Conservation (phyloP, 305 asterid species). For the Solanum hybrid region DNA sequence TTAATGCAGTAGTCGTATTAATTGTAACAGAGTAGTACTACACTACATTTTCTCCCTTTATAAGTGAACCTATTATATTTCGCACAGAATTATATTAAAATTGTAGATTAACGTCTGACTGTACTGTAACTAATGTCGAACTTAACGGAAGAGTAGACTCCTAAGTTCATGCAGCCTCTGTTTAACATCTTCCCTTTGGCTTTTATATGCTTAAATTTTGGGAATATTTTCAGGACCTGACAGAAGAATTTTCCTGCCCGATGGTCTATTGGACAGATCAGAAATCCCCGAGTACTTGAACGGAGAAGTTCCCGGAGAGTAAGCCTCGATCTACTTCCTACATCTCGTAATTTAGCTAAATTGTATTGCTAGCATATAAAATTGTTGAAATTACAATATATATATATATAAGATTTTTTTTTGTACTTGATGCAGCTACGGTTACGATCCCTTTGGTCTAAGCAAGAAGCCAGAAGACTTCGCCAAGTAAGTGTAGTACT, state of each 20-base stretch:
- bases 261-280: constrained; percentile 88
- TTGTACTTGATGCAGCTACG: constrained; percentile 53
- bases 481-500: constrained; percentile 40
- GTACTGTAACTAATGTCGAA: not conserved
- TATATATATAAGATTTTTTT: not conserved
- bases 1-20: not conserved
- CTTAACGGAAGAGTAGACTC: not conserved
- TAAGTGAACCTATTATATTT: not conserved
- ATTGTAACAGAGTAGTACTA: not conserved
- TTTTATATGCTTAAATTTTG: not conserved
- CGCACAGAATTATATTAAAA: not conserved
- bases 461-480: constrained; percentile 92
- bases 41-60: not conserved
- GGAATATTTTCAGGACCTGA: constrained; percentile 66
- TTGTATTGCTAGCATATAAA: not conserved
- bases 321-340: constrained; percentile 14
- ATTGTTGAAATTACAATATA: not conserved
- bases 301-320: constrained; percentile 99
- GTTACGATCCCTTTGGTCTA: constrained; percentile 95
- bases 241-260: constrained; percentile 93
- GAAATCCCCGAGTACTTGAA: constrained; percentile 91
- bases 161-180: not conserved
- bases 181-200: not conserved
- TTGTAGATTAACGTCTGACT: not conserved
- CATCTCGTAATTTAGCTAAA: not conserved